Evolutionary conservation across 1,284 basidiomycete genomes (phyloP), one percentile per base, ranked within the genome.

Genomic region (Earliella scabrosa): DNA sequence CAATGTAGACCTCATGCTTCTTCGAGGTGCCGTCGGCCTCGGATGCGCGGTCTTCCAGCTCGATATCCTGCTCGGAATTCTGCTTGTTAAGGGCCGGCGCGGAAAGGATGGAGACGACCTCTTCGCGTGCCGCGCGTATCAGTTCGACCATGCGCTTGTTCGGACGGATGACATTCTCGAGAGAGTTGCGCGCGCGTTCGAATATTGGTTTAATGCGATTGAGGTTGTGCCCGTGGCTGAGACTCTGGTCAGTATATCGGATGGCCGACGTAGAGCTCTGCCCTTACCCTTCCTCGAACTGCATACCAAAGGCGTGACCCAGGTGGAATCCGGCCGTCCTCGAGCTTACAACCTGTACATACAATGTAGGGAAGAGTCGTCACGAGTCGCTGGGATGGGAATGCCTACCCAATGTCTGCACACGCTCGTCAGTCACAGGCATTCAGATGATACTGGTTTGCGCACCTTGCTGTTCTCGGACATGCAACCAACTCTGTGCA

Each of bases 401-500:
- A 21, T n/a, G 56, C 71, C 45, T 61, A 87, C 85, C 86, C 86
- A 88, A 63, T 88, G 86, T 65, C 85, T 87, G 60, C 21, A 35
- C 39, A 49, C 57, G 44, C 29, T 56, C 46, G 32, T 66, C 41
- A 58, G 63, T 48, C 58, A 52, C 40, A 20, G 45, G 26, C 39
- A 43, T 27, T 47, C 23, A 35, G 27, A 8, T 18, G 5, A 23
- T 59, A 47, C 23, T 45, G 45, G 32, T 45, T 50, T 45, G 32
- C 50, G 45, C 66, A 86, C 85, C 82, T 83, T 45, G 84, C 83
- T 20, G 77, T 74, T 50, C 87, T 75, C 20, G 87, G 87, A 67
- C 87, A 90, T 31, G 86, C 85, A n/a, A 88, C 86, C n/a, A 87
- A 74, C 67, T 88, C 87, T 87, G 61, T 27, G 46, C 32, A 36